These are phyloP conservation scores for Medicago truncatula DNA, from an alignment of 306 rosid species.

Conservation along the genomic window DNA sequence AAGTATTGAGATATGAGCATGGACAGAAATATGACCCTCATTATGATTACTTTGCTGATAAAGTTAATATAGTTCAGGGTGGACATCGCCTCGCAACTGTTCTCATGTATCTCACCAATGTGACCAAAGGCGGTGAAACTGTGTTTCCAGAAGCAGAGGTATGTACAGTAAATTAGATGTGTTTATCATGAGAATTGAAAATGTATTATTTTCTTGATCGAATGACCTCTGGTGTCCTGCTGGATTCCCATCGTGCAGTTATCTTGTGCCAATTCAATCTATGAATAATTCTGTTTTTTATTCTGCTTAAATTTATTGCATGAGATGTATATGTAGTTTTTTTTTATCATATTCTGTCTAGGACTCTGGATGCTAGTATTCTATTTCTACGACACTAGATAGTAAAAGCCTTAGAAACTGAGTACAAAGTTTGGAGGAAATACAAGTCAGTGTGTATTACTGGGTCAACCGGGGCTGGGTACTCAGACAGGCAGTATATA, in stretches of 20 bases:
- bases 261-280: slow-evolving; percentile 24
- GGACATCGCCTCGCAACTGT: slow-evolving; percentile 94
- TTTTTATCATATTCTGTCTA: background rate
- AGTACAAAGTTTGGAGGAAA: background rate
- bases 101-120: slow-evolving; percentile 90
- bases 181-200: background rate
- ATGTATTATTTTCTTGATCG: slow-evolving; percentile 1
- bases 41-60: slow-evolving; percentile 84
- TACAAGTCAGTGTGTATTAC: background rate
- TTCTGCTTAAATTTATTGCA: slow-evolving; percentile 6
- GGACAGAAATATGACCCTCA: slow-evolving; percentile 98
- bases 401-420: slow-evolving; percentile 19
- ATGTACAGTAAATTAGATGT: slow-evolving; percentile 43
- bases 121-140: slow-evolving; percentile 93
- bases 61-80: slow-evolving; percentile 89
- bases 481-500: slow-evolving; percentile 7
- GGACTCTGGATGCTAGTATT: background rate
- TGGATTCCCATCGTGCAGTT: background rate
- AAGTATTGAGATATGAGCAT: slow-evolving; percentile 91
- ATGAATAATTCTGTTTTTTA: slow-evolving; percentile 8
- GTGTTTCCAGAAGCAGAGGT: slow-evolving; percentile 96
- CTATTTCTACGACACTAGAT: slow-evolving; percentile 3
- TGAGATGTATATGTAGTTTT: background rate
- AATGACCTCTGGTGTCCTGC: background rate
- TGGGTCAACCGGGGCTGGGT: slow-evolving; percentile 17